Conservation (phyloP, 352 stramenopile genomes). For the Pythium brachiatum region DNA sequence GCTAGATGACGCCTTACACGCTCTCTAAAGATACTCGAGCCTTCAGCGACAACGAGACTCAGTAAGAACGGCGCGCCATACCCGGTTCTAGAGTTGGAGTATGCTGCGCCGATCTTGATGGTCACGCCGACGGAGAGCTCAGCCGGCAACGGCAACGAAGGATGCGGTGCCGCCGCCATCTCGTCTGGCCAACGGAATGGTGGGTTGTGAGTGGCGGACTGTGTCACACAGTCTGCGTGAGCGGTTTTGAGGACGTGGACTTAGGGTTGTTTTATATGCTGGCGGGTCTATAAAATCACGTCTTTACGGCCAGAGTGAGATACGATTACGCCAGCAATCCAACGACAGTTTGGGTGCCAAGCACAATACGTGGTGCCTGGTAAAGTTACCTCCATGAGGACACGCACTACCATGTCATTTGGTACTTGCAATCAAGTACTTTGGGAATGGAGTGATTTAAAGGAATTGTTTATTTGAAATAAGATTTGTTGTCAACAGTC, state of each 20-base stretch:
- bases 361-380: no score
- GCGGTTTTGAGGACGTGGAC: constrained; percentile 1
- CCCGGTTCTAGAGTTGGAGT: constrained; percentile 3
- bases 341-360: neutral
- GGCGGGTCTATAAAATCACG: neutral
- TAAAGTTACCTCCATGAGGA: no score
- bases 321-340: neutral
- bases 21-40: neutral
- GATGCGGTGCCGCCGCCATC: neutral
- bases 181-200: neutral
- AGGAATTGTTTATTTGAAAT: no score
- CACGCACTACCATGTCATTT: no score
- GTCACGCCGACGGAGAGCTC: neutral
- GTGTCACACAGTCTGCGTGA: neutral
- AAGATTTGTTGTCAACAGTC: no score
- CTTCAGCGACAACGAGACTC: constrained; percentile 2
- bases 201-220: neutral
- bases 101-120: neutral
- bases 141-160: neutral
- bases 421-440: no score
- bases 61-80: constrained; percentile 4
- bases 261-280: constrained; percentile 3
- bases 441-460: no score
- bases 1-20: neutral
- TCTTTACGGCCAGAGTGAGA: neutral